Percentiles rank a stretch among this genome's conserved stretches.
phyloP scores from a whole-genome alignment of 1,284 basidiomycete genomes.

The Pholiota adiposa region DNA sequence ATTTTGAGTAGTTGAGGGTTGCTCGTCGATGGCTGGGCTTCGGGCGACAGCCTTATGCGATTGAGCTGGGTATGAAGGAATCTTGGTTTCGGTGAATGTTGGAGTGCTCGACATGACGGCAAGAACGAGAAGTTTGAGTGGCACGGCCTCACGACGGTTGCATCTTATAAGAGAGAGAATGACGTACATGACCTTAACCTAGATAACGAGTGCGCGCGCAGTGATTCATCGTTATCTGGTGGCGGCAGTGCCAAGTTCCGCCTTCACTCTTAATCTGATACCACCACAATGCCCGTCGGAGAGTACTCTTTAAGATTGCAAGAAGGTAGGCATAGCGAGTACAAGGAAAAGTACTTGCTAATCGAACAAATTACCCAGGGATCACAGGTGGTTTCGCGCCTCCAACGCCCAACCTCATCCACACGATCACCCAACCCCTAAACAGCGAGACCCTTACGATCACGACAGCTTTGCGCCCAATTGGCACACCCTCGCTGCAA shows the following conservation, averaged over 20 bases:
- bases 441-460: constrained; percentile 47
- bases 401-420: constrained; percentile 60
- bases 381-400: constrained; percentile 77
- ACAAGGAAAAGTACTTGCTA: no score
- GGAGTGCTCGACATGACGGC: constrained; percentile 13
- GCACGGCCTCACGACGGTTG: no score
- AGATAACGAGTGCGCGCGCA: not conserved
- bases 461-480: constrained; percentile 47
- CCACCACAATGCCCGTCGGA: constrained; percentile 23
- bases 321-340: constrained; percentile 22
- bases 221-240: constrained; percentile 18
- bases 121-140: constrained; percentile 2
- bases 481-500: constrained; percentile 50
- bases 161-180: not conserved
- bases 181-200: constrained; percentile 13
- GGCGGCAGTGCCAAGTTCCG: constrained; percentile 1
- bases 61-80: constrained; percentile 19
- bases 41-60: constrained; percentile 10
- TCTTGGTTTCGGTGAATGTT: not conserved
- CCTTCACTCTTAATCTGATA: constrained; percentile 8
- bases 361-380: no score
- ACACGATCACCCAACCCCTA: constrained; percentile 49
- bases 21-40: constrained; percentile 12
- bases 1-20: constrained; percentile 19
- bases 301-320: constrained; percentile 28